Evolutionary conservation across 176 grass and related monocot species (phyloP), one percentile per base, ranked within the genome.

Genomic region (Juncus effusus): DNA sequence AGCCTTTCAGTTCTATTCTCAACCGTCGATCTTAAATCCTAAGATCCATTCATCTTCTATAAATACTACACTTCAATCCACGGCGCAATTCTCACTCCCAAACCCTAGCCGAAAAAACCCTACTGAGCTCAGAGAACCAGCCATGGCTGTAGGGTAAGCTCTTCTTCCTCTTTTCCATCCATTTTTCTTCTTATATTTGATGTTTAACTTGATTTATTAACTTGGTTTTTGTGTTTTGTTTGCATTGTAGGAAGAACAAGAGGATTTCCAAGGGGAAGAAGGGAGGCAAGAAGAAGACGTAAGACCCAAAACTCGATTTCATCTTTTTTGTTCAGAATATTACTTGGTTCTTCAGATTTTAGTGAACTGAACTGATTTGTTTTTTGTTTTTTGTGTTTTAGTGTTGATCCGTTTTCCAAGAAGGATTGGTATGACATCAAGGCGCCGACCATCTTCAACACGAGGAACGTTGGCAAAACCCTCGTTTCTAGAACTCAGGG

Each of bases 401-500:
- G 93, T 2, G 93, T 97, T 1, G 93, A 97, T 62, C 93, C 93
- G 0, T 97, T 97, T 16, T 7, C 82, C 0, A 92, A 97, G 63
- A 97, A 97, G 75, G 88, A 97, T 9, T 97, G 93, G 93, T 92
- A 97, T 2, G 88, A 92, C 16, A 92, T 97, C 79, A 97, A 97
- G 88, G 93, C 93, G 0, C 93, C 88, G 1, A 83, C 89, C 4
- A 75, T 80, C 0, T 97, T 97, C 80, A 78, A 10, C 15, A 67
- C 69, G 15, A 79, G 85, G 47, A 92, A 70, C 82, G 7, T 92
- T 1, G 93, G 93, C 0, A 97, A 97, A 77, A 97, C 88, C 0
- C 93, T 97, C 0, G 93, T 97, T 13, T 97, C 93, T 13, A 92
- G 93, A 85, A 97, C 93, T 3, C 93, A 97, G 80, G 93, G 93